These are phyloP conservation scores for Daldinia caldariorum DNA, from an alignment of 495 filamentous ascomycete species.

Conservation along the genomic window DNA sequence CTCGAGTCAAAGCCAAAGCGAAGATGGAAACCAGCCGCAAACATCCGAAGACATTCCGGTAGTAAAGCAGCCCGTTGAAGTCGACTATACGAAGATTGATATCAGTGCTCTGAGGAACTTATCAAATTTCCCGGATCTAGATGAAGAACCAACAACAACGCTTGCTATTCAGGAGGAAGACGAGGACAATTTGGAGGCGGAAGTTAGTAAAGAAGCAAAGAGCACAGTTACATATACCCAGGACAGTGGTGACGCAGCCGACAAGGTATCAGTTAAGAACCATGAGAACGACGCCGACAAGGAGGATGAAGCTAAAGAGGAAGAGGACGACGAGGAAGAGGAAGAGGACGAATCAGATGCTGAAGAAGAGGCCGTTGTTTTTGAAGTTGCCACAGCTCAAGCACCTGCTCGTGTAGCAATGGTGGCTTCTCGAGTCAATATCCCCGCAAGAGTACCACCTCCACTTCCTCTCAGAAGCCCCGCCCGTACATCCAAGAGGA, in stretches of 20 bases:
- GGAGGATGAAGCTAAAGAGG: conserved; percentile 56
- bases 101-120: conserved; percentile 54
- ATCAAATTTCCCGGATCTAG: conserved; percentile 46
- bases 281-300: conserved; percentile 50
- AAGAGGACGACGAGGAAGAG: conserved; percentile 50
- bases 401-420: conserved; percentile 62
- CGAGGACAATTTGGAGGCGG: conserved; percentile 48
- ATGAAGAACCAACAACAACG: conserved; percentile 35
- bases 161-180: conserved; percentile 35
- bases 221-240: conserved; percentile 15
- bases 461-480: conserved; percentile 71
- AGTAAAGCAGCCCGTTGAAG: conserved; percentile 56
- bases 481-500: conserved; percentile 55
- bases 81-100: conserved; percentile 66
- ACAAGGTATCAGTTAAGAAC: conserved; percentile 47
- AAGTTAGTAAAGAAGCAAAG: conserved; percentile 11
- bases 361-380: conserved; percentile 63
- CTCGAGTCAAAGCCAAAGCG: conserved; percentile 58
- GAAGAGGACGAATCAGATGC: conserved; percentile 56
- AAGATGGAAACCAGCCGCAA: conserved; percentile 53
- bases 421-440: conserved; percentile 67
- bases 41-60: conserved; percentile 50
- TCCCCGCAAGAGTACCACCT: conserved; percentile 75
- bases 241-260: conserved; percentile 24
- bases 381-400: conserved; percentile 58